Evolutionary conservation across 1,284 basidiomycete genomes (phyloP).

Genomic region (Boletus holoroseus): DNA sequence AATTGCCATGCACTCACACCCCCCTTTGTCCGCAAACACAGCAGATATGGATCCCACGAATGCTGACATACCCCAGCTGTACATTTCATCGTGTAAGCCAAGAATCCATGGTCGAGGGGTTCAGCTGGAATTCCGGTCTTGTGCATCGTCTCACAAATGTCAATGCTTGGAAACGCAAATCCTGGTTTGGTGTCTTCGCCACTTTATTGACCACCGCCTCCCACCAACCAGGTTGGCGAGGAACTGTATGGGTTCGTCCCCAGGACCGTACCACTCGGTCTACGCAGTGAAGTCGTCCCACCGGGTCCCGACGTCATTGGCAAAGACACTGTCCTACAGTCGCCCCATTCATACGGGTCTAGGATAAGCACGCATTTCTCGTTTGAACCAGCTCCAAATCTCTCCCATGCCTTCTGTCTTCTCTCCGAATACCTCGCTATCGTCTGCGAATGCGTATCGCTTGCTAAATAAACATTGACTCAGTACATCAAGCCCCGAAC

Average conservation of each 20-base stretch:
- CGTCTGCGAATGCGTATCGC: conserved; percentile 46
- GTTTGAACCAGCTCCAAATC: conserved; percentile 25
- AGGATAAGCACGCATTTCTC: conserved; percentile 18
- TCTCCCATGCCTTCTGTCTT: conserved; percentile 1
- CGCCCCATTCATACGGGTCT: not conserved
- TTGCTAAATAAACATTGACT: conserved; percentile 36
- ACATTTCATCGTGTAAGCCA: not conserved
- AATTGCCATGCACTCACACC: not conserved
- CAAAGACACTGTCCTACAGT: not conserved
- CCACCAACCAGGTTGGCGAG: not conserved
- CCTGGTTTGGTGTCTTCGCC: not conserved
- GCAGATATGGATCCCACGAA: not conserved
- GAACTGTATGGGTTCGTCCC: too few species aligned
- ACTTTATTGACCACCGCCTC: not conserved
- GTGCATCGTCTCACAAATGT: not conserved
- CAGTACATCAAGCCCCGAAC: conserved; percentile 23
- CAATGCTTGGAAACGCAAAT: not conserved
- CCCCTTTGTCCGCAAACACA: not conserved
- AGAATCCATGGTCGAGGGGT: not conserved
- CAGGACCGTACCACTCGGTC: not conserved
- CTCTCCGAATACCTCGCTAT: conserved; percentile 17
- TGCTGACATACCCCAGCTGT: not conserved
- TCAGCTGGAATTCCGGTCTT: not conserved
- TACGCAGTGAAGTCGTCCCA: not conserved
- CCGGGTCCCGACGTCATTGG: not conserved